Conservation (phyloP, 495 filamentous ascomycete species). For the Echria macrotheca region DNA sequence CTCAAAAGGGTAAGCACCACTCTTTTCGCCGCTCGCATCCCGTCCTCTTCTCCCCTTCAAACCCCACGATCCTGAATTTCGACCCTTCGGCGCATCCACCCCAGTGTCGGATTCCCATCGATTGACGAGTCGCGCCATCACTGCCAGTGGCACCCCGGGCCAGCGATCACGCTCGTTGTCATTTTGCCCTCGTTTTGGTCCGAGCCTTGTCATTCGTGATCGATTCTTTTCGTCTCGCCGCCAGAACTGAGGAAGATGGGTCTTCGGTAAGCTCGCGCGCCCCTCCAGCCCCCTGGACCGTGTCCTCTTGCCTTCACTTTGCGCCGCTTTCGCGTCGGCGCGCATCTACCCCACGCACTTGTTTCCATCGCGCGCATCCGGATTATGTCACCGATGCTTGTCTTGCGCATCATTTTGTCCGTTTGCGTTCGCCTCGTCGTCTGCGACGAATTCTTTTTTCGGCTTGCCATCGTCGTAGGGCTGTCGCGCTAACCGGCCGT, state of each 20-base stretch:
- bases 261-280: constrained; percentile 59
- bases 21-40: constrained; percentile 21
- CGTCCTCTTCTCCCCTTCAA: constrained; percentile 19
- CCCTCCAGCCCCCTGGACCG: neutral
- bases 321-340: constrained; percentile 10
- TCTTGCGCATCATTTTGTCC: no score
- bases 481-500: constrained; percentile 19
- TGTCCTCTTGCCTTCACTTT: constrained; percentile 28
- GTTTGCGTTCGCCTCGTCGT: no score
- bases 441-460: constrained; percentile 3
- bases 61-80: constrained; percentile 30
- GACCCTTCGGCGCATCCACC: constrained; percentile 25
- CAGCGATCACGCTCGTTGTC: constrained; percentile 16
- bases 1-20: constrained; percentile 22
- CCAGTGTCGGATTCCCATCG: constrained; percentile 23
- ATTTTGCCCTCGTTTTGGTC: constrained; percentile 12
- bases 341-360: constrained; percentile 7
- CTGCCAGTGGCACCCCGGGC: constrained; percentile 7
- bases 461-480: neutral
- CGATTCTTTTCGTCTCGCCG: constrained; percentile 1
- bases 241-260: constrained; percentile 54
- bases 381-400: no score
- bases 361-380: no score
- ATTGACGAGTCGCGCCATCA: constrained; percentile 24
- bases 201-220: neutral